These are phyloP conservation scores for Picea engelmannii DNA, from an alignment of 83 land plant species.

Conservation along the genomic window DNA sequence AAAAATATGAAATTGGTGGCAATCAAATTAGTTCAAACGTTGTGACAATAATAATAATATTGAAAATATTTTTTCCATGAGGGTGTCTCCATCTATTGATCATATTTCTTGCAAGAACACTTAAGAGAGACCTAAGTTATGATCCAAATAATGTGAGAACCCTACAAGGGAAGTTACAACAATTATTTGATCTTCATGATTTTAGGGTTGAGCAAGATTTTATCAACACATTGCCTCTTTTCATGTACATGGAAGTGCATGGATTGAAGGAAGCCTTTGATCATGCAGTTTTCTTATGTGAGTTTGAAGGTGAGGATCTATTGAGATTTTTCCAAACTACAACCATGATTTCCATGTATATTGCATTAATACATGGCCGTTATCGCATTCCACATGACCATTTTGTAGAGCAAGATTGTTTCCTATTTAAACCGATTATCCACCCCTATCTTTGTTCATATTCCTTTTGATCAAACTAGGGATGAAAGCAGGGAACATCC, in stretches of 20 bases:
- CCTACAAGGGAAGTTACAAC: slow-evolving; percentile 78
- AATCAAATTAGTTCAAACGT: slow-evolving; percentile 60
- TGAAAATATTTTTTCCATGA: slow-evolving; percentile 72
- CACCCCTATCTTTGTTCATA: slow-evolving; percentile 53
- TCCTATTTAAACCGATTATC: slow-evolving; percentile 28
- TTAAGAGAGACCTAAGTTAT: slow-evolving; percentile 36
- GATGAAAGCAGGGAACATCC: slow-evolving; percentile 14
- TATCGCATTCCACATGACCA: slow-evolving; percentile 85
- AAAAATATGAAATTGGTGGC: neutral
- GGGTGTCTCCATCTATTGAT: slow-evolving; percentile 74
- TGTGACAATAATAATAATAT: slow-evolving; percentile 54
- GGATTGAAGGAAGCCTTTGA: slow-evolving; percentile 76
- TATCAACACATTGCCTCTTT: slow-evolving; percentile 80
- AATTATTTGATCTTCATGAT: slow-evolving; percentile 85
- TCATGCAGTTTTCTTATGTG: slow-evolving; percentile 79
- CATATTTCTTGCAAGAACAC: slow-evolving; percentile 38
- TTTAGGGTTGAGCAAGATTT: slow-evolving; percentile 89
- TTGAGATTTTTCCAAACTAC: slow-evolving; percentile 75
- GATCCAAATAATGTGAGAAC: slow-evolving; percentile 42
- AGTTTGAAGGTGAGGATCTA: slow-evolving; percentile 65
- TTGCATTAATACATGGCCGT: slow-evolving; percentile 82
- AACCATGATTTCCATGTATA: slow-evolving; percentile 81
- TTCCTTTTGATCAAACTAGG: slow-evolving; percentile 2
- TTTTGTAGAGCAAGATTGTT: slow-evolving; percentile 65
- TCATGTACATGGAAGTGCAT: slow-evolving; percentile 62